Evolutionary conservation across 768 basidiomycete species (phyloP).

Genomic region (Tulasnella sp.): DNA sequence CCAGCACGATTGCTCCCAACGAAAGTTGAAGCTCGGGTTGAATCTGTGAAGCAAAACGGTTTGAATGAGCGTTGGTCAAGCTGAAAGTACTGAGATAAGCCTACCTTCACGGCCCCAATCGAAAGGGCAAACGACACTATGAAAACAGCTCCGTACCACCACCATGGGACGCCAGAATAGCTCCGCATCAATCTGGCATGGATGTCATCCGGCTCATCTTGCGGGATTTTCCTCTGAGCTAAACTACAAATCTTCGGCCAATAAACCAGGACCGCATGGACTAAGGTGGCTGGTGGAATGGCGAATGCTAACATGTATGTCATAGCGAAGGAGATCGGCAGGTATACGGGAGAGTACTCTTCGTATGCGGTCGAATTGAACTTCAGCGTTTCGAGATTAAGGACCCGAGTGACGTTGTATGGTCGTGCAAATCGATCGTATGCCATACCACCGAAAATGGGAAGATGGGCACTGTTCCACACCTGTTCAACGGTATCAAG

Average conservation of each 20-base stretch:
- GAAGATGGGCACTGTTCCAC: slow-evolving; percentile 51
- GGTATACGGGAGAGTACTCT: slow-evolving; percentile 52
- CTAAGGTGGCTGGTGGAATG: slow-evolving; percentile 48
- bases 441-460: slow-evolving; percentile 46
- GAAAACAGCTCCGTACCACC: slow-evolving; percentile 51
- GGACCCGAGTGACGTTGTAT: slow-evolving; percentile 49
- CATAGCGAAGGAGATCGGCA: slow-evolving; percentile 49
- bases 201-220: slow-evolving; percentile 49
- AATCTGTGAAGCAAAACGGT: slow-evolving; percentile 37
- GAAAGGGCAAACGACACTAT: slow-evolving; percentile 45
- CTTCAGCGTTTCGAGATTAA: slow-evolving; percentile 41
- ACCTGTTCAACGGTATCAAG: slow-evolving; percentile 38
- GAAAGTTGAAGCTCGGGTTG: slow-evolving; percentile 61
- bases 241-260: slow-evolving; percentile 45
- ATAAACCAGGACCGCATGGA: slow-evolving; percentile 51
- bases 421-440: slow-evolving; percentile 50
- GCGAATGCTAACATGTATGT: slow-evolving; percentile 50
- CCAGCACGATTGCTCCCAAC: slow-evolving; percentile 48
- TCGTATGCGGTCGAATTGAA: slow-evolving; percentile 50
- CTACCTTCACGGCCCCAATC: slow-evolving; percentile 46
- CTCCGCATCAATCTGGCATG: slow-evolving; percentile 53
- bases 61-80: not conserved
- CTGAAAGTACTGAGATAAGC: slow-evolving; percentile 21
- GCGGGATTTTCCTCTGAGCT: slow-evolving; percentile 43
- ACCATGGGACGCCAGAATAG: slow-evolving; percentile 49